Conservation (phyloP, 2,329 filamentous ascomycete genomes). For the Anthostomella pinea region DNA sequence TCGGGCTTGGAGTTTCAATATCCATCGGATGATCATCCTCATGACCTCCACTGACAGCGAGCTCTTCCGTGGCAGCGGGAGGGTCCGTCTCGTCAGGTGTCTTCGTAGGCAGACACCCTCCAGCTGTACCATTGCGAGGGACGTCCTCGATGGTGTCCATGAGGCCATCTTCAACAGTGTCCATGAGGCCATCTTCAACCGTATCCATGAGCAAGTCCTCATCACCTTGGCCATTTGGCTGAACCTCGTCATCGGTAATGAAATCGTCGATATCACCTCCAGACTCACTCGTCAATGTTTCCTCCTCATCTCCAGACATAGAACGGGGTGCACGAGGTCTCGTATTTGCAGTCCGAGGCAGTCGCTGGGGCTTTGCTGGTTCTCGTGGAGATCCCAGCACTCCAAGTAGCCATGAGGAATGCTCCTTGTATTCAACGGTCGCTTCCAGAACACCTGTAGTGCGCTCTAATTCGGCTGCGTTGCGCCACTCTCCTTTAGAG, state of each 20-base stretch:
- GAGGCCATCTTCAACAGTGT: no score
- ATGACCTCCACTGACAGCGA: no score
- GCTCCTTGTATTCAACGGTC: slow-evolving; percentile 60
- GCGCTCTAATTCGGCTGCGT: slow-evolving; percentile 47
- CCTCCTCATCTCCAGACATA: slow-evolving; percentile 40
- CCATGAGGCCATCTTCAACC: slow-evolving; percentile 6
- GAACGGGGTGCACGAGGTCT: slow-evolving; percentile 13
- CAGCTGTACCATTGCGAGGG: no score
- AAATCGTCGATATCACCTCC: slow-evolving; percentile 49
- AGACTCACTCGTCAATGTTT: slow-evolving; percentile 49
- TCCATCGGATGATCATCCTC: no score
- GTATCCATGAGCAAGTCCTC: slow-evolving; percentile 3
- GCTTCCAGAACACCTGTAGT: slow-evolving; percentile 61
- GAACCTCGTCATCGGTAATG: slow-evolving; percentile 41
- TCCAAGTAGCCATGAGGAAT: slow-evolving; percentile 48
- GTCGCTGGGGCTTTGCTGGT: slow-evolving; percentile 35
- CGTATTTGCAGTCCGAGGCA: slow-evolving; percentile 20
- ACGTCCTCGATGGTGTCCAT: no score
- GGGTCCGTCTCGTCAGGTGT: no score
- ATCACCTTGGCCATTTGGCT: background rate
- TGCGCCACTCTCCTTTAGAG: slow-evolving; percentile 52
- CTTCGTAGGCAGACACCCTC: no score
- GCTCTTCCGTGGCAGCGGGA: no score
- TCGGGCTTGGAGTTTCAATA: no score
- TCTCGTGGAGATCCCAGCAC: slow-evolving; percentile 41